Evolutionary conservation across 495 filamentous ascomycete species (phyloP), one percentile per base, ranked within the genome.

Genomic region (Neurospora terricola): DNA sequence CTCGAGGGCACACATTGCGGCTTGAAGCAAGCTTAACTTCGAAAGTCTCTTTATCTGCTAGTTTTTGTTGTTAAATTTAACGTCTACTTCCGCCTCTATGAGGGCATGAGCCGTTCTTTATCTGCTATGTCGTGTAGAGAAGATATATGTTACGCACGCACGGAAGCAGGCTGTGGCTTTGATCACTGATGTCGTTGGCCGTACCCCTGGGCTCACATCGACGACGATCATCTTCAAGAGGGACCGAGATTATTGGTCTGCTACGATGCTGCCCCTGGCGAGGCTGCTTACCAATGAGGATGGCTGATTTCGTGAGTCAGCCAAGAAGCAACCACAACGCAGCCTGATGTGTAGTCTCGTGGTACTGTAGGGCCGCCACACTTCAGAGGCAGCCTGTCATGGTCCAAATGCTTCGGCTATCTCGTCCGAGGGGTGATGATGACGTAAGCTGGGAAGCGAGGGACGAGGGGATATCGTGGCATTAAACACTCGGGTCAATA

Each of bases 371-470:
- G 27, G 54, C 27, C 14, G 27, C 54, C 23, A 34, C 54, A 30
- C 54, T 36, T 66, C 54, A 66, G 54, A 66, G 54, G 54, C 54
- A 66, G 23, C 54, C 27, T 66, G 27, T 36, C 54, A 36, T 30
- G 54, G 54, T 36, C 27, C 14, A 66, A 36, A 34, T 34, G 27
- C 54, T 66, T 30, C 54, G 27, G 54, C 27, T 66, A 66, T 66
- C 54, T 66, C 27, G 54, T 14, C 54, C 23, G 27, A 66, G 14
- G 12, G 27, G 23, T 18, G 23, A 12, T 34, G 23, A 66, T 77
- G 70, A 73, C 70, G 68, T 76, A 73, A 72, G 73, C 73, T 38
- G 36, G 70, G 39, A 37, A 70, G 38, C 68, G 69, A 70, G 48
- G 34, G 54, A 43, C 68, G 69, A 70, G 48, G 34, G 54, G 23